These are phyloP conservation scores for Sonneratia alba DNA, from an alignment of 345 rosid species.

Conservation along the genomic window DNA sequence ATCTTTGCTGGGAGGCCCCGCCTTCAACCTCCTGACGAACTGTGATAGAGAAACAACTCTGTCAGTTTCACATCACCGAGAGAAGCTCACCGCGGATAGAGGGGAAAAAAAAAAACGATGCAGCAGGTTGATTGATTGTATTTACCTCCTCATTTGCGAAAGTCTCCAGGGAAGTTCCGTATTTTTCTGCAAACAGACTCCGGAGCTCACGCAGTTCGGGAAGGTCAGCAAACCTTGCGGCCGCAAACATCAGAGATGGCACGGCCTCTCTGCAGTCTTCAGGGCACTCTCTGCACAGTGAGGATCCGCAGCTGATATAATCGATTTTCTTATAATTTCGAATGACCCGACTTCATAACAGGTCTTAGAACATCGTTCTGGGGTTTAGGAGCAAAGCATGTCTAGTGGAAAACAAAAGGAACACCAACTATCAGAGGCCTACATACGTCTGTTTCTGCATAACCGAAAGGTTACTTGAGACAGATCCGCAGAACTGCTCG, in stretches of 20 bases:
- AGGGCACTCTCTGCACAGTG: conserved; percentile 31
- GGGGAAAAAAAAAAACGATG: neutral
- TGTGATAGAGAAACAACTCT: conserved; percentile 10
- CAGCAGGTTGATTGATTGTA: neutral
- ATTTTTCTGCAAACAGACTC: conserved; percentile 44
- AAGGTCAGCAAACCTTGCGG: conserved; percentile 57
- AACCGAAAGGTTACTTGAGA: conserved; percentile 35
- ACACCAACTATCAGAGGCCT: neutral
- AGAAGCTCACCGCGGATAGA: neutral
- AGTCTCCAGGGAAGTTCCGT: conserved; percentile 40
- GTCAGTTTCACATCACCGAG: neutral
- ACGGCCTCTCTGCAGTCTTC: conserved; percentile 72
- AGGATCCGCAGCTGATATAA: neutral
- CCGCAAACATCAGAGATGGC: conserved; percentile 63
- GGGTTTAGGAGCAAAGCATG: neutral
- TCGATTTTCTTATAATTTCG: neutral
- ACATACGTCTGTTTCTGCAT: conserved; percentile 61
- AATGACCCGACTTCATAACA: neutral
- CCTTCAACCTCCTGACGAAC: conserved; percentile 44
- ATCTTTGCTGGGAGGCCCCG: conserved; percentile 44
- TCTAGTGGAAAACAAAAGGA: neutral
- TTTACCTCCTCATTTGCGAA: conserved; percentile 53
- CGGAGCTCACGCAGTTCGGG: conserved; percentile 8
- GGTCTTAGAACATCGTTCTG: too few species aligned
- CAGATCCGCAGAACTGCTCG: conserved; percentile 46